Evolutionary conservation across 768 basidiomycete species (phyloP).

Genomic region (Neoboletus subvelutipes): DNA sequence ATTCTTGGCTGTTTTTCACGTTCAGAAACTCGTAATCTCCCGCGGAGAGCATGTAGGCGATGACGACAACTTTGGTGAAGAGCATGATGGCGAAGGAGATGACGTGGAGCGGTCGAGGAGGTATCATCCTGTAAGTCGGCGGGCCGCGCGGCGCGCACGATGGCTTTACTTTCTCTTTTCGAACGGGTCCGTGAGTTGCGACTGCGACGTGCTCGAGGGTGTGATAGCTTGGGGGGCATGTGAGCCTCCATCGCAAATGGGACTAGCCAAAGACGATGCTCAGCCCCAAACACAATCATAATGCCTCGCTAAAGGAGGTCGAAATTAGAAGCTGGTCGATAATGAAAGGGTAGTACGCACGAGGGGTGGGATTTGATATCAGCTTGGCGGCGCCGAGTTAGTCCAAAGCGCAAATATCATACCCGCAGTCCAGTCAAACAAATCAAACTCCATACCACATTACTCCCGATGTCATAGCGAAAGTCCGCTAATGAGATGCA

Average conservation of each 20-base stretch:
- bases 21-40: constrained; percentile 17
- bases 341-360: background rate
- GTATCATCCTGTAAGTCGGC: constrained; percentile 15
- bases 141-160: background rate
- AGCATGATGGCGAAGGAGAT: constrained; percentile 17
- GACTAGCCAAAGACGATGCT: constrained; percentile 2
- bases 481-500: background rate
- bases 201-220: background rate
- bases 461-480: background rate
- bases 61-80: constrained; percentile 19
- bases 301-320: background rate
- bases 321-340: background rate
- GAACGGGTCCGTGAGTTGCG: background rate
- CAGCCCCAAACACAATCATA: constrained; percentile 10
- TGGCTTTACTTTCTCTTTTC: background rate
- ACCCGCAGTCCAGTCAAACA: background rate
- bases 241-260: background rate
- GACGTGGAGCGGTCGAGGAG: constrained; percentile 12
- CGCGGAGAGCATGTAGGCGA: constrained; percentile 22
- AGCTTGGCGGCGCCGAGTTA: background rate
- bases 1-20: constrained; percentile 21
- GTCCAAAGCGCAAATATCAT: background rate
- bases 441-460: background rate
- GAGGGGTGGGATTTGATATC: background rate
- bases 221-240: background rate